A percentile compares a stretch with the other conserved stretches of the same genome.
phyloP scores from a whole-genome alignment of 768 basidiomycete genomes.

The Podaxis sp. region DNA sequence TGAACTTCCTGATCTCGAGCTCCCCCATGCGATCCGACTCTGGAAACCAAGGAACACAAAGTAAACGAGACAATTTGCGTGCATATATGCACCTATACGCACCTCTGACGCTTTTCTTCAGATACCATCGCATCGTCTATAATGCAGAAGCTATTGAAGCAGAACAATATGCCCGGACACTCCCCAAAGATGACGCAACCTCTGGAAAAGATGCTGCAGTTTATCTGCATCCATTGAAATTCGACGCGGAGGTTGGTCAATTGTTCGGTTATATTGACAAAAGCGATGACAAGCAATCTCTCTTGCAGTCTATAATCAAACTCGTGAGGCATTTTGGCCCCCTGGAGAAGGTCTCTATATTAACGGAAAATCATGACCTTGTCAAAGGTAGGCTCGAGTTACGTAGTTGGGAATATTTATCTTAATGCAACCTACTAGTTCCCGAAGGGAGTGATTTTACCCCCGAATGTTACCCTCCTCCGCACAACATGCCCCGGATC shows the following conservation, averaged over 20 bases:
- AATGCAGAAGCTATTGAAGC: conserved; percentile 52
- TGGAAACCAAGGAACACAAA: conserved; percentile 51
- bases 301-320: conserved; percentile 28
- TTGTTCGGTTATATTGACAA: background rate
- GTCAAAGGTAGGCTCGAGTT: conserved; percentile 1
- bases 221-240: conserved; percentile 56
- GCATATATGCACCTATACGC: background rate
- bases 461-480: conserved; percentile 34
- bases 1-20: conserved; percentile 37
- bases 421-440: background rate
- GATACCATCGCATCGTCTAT: conserved; percentile 47
- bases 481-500: conserved; percentile 58
- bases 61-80: conserved; percentile 29
- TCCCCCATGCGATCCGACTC: conserved; percentile 61
- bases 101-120: conserved; percentile 13
- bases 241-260: conserved; percentile 52
- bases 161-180: conserved; percentile 30
- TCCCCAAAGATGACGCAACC: conserved; percentile 17
- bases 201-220: conserved; percentile 29
- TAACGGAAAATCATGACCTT: conserved; percentile 4
- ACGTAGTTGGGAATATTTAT: background rate
- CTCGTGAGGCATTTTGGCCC: conserved; percentile 62
- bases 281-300: background rate
- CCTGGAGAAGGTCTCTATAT: conserved; percentile 53
- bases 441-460: background rate